Conservation (phyloP, 495 filamentous ascomycete genomes). For the Parmelia sp. region DNA sequence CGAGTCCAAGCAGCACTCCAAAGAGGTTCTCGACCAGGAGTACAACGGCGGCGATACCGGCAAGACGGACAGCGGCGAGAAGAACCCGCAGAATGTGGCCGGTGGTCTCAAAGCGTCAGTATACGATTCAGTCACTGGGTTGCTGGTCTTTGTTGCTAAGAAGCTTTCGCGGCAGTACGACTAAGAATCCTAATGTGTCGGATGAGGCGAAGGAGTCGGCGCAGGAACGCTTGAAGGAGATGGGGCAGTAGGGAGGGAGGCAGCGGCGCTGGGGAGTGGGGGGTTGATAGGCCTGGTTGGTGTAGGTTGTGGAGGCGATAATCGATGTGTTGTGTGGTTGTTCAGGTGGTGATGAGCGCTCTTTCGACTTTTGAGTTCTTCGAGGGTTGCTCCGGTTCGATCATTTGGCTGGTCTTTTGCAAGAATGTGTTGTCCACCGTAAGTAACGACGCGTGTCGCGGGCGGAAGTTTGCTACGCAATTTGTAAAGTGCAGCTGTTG, state of each 20-base stretch:
- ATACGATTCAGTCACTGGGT: constrained; percentile 23
- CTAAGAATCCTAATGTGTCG: constrained; percentile 44
- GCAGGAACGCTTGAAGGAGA: constrained; percentile 28
- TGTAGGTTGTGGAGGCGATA: too few species aligned
- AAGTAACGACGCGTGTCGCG: too few species aligned
- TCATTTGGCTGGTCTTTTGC: too few species aligned
- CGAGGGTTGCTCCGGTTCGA: too few species aligned
- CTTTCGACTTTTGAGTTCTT: too few species aligned
- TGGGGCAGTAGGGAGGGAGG: constrained; percentile 10
- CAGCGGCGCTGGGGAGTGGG: too few species aligned
- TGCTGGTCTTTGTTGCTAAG: neutral
- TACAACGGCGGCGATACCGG: constrained; percentile 32
- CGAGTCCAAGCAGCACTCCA: constrained; percentile 40
- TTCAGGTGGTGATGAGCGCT: too few species aligned
- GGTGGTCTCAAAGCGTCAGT: constrained; percentile 45
- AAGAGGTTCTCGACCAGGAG: constrained; percentile 38
- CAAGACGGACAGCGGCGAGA: constrained; percentile 29
- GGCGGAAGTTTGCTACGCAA: too few species aligned
- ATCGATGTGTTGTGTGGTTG: too few species aligned
- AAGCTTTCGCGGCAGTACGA: constrained; percentile 17
- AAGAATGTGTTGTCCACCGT: too few species aligned
- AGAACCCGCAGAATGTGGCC: constrained; percentile 39
- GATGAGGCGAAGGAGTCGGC: constrained; percentile 43
- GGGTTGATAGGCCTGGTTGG: too few species aligned
- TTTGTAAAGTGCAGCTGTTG: too few species aligned